Percentiles rank a stretch among this genome's conserved stretches.
These are phyloP conservation scores for Kazachstania kunashirensis DNA, from an alignment of 805 yeast species.

Conservation along the genomic window DNA sequence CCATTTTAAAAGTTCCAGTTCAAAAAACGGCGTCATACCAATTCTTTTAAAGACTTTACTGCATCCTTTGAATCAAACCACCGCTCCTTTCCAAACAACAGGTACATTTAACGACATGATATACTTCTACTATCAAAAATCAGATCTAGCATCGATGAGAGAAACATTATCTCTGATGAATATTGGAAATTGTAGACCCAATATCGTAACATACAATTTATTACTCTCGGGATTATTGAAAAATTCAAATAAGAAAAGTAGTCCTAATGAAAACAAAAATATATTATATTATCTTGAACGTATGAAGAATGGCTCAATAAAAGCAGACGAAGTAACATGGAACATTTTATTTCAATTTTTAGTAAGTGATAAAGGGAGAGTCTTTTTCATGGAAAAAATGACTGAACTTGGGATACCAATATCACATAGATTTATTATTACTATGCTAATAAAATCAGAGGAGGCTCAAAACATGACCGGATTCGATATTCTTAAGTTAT, in stretches of 20 bases:
- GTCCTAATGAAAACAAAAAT: slow-evolving; percentile 21
- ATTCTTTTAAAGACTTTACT: slow-evolving; percentile 33
- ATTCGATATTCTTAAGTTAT: slow-evolving; percentile 16
- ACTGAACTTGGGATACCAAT: slow-evolving; percentile 26
- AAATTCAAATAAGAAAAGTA: slow-evolving; percentile 22
- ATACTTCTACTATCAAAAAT: slow-evolving; percentile 30
- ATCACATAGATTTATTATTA: slow-evolving; percentile 12
- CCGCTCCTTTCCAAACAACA: slow-evolving; percentile 25
- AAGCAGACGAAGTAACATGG: slow-evolving; percentile 34
- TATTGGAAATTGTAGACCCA: slow-evolving; percentile 26
- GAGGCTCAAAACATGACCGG: slow-evolving; percentile 7
- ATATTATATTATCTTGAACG: slow-evolving; percentile 23
- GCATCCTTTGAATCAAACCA: slow-evolving; percentile 31
- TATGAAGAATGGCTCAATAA: slow-evolving; percentile 24
- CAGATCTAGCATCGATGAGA: slow-evolving; percentile 35
- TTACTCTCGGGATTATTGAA: slow-evolving; percentile 27
- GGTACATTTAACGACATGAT: slow-evolving; percentile 32
- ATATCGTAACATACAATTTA: slow-evolving; percentile 33
- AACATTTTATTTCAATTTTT: slow-evolving; percentile 27
- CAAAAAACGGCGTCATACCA: slow-evolving; percentile 31
- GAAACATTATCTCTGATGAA: slow-evolving; percentile 35
- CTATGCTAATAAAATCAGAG: neutral
- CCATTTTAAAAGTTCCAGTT: slow-evolving; percentile 30
- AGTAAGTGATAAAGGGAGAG: slow-evolving; percentile 29
- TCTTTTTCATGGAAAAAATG: slow-evolving; percentile 28